Percentiles rank a stretch among this genome's conserved stretches.
Conservation (phyloP, 495 filamentous ascomycete genomes). For the Penicillium desertorum region DNA sequence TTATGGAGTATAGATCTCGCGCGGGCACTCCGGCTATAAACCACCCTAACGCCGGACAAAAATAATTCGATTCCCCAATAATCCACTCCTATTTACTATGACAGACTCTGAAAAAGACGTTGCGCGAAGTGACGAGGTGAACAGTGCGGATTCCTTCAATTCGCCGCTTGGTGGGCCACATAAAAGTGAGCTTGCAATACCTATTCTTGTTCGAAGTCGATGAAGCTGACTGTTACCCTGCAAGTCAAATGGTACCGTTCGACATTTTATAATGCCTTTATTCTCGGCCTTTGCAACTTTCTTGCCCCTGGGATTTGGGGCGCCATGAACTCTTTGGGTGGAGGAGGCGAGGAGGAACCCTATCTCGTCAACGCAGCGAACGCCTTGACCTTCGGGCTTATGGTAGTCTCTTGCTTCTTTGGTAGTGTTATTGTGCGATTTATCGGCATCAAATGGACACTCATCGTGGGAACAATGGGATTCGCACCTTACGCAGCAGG, state of each 20-base stretch:
- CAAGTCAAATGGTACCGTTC: conserved; percentile 66
- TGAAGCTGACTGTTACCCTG: background rate
- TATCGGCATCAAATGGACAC: conserved; percentile 63
- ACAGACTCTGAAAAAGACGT: conserved; percentile 21
- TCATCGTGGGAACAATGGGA: conserved; percentile 65
- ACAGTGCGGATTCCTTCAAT: conserved; percentile 6
- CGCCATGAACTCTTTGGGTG: conserved; percentile 69
- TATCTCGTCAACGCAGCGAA: conserved; percentile 70
- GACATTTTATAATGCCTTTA: conserved; percentile 61
- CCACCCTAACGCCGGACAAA: background rate
- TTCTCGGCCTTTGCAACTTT: conserved; percentile 64
- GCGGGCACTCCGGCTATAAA: conserved; percentile 4
- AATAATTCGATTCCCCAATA: background rate
- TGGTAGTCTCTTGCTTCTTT: conserved; percentile 62
- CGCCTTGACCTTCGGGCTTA: conserved; percentile 63
- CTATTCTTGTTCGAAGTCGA: too few species aligned
- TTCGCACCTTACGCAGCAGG: conserved; percentile 66
- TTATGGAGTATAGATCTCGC: conserved; percentile 10
- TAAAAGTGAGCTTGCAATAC: conserved; percentile 26
- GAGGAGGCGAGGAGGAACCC: conserved; percentile 61
- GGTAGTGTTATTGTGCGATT: conserved; percentile 53
- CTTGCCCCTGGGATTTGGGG: conserved; percentile 66
- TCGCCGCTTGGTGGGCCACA: conserved; percentile 9
- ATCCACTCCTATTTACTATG: conserved; percentile 9
- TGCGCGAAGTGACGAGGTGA: conserved; percentile 24